Conservation (phyloP, 768 basidiomycete genomes). For the Leucocoprinus sp. region DNA sequence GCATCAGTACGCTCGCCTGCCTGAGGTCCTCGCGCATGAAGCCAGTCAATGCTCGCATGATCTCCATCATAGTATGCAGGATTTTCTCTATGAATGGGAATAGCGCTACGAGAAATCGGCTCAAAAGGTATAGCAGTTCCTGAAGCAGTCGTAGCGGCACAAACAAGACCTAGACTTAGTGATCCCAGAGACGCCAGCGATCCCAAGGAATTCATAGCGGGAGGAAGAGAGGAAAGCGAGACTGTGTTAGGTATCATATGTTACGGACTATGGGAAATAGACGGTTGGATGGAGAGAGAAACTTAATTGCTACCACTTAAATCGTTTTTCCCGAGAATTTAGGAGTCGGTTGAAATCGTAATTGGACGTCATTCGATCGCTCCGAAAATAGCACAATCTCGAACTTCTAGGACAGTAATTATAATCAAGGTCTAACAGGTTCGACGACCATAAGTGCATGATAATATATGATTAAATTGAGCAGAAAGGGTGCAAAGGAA, state of each 20-base stretch:
- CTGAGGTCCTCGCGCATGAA: not conserved
- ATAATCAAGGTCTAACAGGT: no score
- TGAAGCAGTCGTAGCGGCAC: not conserved
- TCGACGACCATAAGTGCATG: not conserved
- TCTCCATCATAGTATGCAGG: no score
- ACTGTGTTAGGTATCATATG: conserved; percentile 1
- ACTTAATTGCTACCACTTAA: not conserved
- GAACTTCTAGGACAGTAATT: no score
- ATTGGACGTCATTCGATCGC: not conserved
- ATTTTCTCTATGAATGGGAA: not conserved
- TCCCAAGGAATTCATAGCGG: conserved; percentile 1
- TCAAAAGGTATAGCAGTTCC: conserved; percentile 2
- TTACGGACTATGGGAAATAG: not conserved
- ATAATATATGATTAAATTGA: not conserved
- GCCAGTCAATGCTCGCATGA: not conserved
- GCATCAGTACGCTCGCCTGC: not conserved
- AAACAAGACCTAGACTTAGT: conserved; percentile 3
- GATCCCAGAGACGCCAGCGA: conserved; percentile 4
- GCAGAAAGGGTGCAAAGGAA: no score
- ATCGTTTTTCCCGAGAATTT: not conserved
- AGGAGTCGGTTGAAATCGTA: not conserved
- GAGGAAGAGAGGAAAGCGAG: conserved; percentile 2
- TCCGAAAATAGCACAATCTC: not conserved
- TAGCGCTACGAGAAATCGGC: not conserved
- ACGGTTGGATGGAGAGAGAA: not conserved